Evolutionary conservation across 768 basidiomycete species (phyloP).

Genomic region (Boletus vermiculosoides): DNA sequence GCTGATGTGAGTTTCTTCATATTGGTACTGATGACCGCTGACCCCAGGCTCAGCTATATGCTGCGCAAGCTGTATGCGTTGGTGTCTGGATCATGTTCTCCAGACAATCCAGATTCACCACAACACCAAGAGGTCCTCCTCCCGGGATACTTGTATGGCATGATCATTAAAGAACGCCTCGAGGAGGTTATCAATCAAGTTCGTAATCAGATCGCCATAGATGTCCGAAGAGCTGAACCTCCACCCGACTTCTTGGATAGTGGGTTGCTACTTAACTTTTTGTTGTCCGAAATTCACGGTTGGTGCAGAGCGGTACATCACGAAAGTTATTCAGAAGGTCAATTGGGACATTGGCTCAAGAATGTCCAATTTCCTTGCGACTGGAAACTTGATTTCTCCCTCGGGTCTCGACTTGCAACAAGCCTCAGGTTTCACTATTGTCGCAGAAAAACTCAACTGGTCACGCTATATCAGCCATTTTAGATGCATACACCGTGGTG

Average conservation of each 20-base stretch:
- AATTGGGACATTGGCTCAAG: slow-evolving; percentile 92
- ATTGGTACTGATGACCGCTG: slow-evolving; percentile 1
- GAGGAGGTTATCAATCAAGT: slow-evolving; percentile 83
- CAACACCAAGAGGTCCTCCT: slow-evolving; percentile 97
- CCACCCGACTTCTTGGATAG: slow-evolving; percentile 88
- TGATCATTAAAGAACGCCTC: slow-evolving; percentile 97
- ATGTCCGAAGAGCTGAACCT: slow-evolving; percentile 71
- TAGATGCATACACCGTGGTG: slow-evolving; percentile 96
- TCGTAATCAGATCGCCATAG: slow-evolving; percentile 63
- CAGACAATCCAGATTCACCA: slow-evolving; percentile 98
- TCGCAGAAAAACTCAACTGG: slow-evolving; percentile 99
- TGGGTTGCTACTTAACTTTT: slow-evolving; percentile 38
- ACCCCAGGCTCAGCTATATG: slow-evolving; percentile 75
- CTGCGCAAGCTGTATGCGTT: slow-evolving; percentile 90
- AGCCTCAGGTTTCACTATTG: slow-evolving; percentile 97
- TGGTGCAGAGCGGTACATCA: slow-evolving; percentile 72
- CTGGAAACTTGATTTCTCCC: slow-evolving; percentile 92
- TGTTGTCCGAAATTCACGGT: slow-evolving; percentile 4
- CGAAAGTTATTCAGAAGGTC: slow-evolving; percentile 67
- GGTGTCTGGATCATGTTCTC: slow-evolving; percentile 85
- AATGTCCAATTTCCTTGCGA: slow-evolving; percentile 93
- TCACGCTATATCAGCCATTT: slow-evolving; percentile 98
- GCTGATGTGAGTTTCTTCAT: slow-evolving; percentile 60
- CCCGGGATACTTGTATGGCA: slow-evolving; percentile 88
- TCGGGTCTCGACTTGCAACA: slow-evolving; percentile 97